phyloP scores from a whole-genome alignment of 2,329 filamentous ascomycete genomes.

The Epichloe glyceriae region DNA sequence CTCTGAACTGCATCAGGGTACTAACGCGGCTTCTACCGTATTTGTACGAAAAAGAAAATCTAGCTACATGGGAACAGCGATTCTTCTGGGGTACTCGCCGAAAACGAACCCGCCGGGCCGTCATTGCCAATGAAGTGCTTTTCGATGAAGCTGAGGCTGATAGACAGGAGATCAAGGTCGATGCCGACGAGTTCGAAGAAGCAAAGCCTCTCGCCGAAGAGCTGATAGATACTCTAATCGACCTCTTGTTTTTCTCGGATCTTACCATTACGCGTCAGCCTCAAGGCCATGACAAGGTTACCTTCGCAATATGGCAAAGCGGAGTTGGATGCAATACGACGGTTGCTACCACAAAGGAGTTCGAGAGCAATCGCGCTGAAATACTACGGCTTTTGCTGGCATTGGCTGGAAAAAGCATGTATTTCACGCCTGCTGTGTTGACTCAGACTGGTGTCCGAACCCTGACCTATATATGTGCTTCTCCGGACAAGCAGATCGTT shows the following conservation, averaged over 20 bases:
- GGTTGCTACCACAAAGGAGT: slow-evolving; percentile 77
- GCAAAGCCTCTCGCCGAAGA: slow-evolving; percentile 84
- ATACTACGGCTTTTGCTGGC: slow-evolving; percentile 77
- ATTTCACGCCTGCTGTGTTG: slow-evolving; percentile 66
- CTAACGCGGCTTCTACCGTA: slow-evolving; percentile 83
- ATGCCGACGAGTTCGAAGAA: slow-evolving; percentile 59
- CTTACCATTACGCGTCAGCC: slow-evolving; percentile 70
- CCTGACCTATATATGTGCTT: slow-evolving; percentile 80
- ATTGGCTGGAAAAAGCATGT: slow-evolving; percentile 83
- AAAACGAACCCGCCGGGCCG: slow-evolving; percentile 55
- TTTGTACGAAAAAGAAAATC: slow-evolving; percentile 75
- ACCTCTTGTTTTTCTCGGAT: slow-evolving; percentile 82
- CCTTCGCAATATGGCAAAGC: slow-evolving; percentile 94
- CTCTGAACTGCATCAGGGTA: slow-evolving; percentile 89
- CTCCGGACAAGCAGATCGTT: slow-evolving; percentile 80
- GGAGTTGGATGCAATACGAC: slow-evolving; percentile 91
- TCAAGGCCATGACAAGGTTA: slow-evolving; percentile 64
- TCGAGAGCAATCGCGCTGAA: slow-evolving; percentile 86
- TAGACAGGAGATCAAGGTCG: slow-evolving; percentile 31
- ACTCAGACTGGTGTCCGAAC: slow-evolving; percentile 73
- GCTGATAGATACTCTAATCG: slow-evolving; percentile 76
- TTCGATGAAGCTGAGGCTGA: slow-evolving; percentile 63
- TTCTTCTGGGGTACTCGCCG: slow-evolving; percentile 81
- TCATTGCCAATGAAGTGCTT: slow-evolving; percentile 60
- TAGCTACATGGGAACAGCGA: slow-evolving; percentile 75